These are phyloP conservation scores for Leccinum obscurum DNA, from an alignment of 768 basidiomycete genomes.

Conservation along the genomic window DNA sequence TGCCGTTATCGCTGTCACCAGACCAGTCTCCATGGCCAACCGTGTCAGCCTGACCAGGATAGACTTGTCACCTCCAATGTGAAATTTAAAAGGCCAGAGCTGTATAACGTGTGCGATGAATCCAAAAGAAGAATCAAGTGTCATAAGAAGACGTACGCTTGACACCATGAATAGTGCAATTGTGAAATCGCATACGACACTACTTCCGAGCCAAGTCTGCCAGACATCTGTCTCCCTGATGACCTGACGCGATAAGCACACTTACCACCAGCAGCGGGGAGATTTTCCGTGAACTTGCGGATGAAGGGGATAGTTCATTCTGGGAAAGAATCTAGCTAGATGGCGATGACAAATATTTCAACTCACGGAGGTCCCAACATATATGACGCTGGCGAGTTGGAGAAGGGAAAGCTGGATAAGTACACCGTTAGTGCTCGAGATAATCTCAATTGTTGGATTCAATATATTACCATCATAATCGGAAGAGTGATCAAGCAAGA, in stretches of 20 bases:
- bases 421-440: background rate
- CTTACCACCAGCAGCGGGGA: slow-evolving; percentile 17
- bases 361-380: slow-evolving; percentile 4
- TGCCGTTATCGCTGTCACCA: slow-evolving; percentile 21
- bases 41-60: slow-evolving; percentile 16
- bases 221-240: background rate
- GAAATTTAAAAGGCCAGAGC: slow-evolving; percentile 15
- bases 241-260: no score
- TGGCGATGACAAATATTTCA: background rate
- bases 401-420: slow-evolving; percentile 21
- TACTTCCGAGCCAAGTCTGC: slow-evolving; percentile 26
- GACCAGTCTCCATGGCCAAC: slow-evolving; percentile 28
- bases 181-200: slow-evolving; percentile 14
- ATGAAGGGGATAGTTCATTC: background rate
- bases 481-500: background rate
- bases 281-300: background rate
- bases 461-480: slow-evolving; percentile 18
- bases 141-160: slow-evolving; percentile 3
- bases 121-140: background rate
- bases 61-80: slow-evolving; percentile 6
- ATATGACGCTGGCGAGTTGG: slow-evolving; percentile 21
- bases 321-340: background rate
- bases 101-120: background rate
- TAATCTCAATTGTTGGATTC: background rate
- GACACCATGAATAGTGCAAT: slow-evolving; percentile 24